Conservation (phyloP, 345 rosid genomes). For the Triadica sebifera region DNA sequence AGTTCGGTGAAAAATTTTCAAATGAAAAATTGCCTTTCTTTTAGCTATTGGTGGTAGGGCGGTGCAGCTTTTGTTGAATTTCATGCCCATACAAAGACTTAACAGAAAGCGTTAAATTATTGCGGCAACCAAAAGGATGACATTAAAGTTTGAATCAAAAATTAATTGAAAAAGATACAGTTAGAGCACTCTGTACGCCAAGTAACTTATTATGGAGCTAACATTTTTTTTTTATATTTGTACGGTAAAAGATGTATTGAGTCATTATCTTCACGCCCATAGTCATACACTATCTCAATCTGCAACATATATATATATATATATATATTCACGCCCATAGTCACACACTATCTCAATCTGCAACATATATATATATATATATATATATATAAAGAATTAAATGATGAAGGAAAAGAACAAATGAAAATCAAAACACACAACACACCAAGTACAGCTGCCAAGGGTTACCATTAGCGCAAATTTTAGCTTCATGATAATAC, state of each 20-base stretch:
- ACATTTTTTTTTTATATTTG: slow-evolving; percentile 54
- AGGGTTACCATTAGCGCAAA: not conserved
- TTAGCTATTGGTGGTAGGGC: no score
- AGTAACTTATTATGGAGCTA: slow-evolving; percentile 14
- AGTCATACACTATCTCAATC: no score
- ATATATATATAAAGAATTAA: slow-evolving; percentile 6
- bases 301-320: no score
- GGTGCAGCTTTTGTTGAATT: no score
- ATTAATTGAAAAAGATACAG: not conserved
- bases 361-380: no score
- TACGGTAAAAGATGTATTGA: slow-evolving; percentile 21
- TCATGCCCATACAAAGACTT: no score
- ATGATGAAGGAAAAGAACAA: not conserved
- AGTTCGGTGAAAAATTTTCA: no score
- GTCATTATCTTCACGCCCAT: slow-evolving; percentile 81
- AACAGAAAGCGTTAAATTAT: no score
- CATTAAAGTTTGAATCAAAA: not conserved
- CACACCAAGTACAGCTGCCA: not conserved
- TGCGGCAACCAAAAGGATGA: not conserved
- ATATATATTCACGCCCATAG: slow-evolving; percentile 89
- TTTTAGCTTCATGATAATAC: not conserved
- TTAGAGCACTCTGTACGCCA: not conserved
- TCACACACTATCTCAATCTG: slow-evolving; percentile 89
- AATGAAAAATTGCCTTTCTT: no score
- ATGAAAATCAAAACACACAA: slow-evolving; percentile 6